phyloP scores from a whole-genome alignment of 768 basidiomycete genomes.

The Daedaleopsis sinensis region DNA sequence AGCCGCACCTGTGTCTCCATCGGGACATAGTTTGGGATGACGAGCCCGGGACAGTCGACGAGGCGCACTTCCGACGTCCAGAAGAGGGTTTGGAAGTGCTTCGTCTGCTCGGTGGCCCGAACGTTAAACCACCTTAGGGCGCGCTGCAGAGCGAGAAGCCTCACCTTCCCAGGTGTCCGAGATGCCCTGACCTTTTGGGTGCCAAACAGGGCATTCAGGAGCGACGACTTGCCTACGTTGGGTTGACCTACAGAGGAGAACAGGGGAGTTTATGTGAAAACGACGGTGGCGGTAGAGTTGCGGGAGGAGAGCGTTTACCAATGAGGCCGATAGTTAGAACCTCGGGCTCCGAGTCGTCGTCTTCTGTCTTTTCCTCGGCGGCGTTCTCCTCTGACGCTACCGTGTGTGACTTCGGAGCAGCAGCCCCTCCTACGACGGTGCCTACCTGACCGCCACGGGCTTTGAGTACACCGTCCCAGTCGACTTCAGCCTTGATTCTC shows the following conservation, averaged over 20 bases:
- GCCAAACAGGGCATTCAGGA: slow-evolving; percentile 91
- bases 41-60: slow-evolving; percentile 94
- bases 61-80: slow-evolving; percentile 86
- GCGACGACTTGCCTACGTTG: slow-evolving; percentile 93
- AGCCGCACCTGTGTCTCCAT: slow-evolving; percentile 77
- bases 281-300: not conserved
- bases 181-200: slow-evolving; percentile 77
- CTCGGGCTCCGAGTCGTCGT: slow-evolving; percentile 43
- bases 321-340: slow-evolving; percentile 82
- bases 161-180: slow-evolving; percentile 84
- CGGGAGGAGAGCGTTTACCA: slow-evolving; percentile 41
- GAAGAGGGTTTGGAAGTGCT: slow-evolving; percentile 94
- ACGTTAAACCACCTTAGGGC: not conserved
- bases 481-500: slow-evolving; percentile 60
- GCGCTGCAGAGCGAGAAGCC: not conserved
- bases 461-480: slow-evolving; percentile 70
- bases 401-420: slow-evolving; percentile 35
- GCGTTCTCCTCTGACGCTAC: slow-evolving; percentile 31
- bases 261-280: not conserved
- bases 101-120: slow-evolving; percentile 56
- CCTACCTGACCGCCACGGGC: slow-evolving; percentile 50
- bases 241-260: slow-evolving; percentile 66
- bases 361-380: slow-evolving; percentile 18
- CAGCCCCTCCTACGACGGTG: slow-evolving; percentile 44
- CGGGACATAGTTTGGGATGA: slow-evolving; percentile 82